phyloP scores from a whole-genome alignment of 108 stramenopile species.

The Seminavis robusta region DNA sequence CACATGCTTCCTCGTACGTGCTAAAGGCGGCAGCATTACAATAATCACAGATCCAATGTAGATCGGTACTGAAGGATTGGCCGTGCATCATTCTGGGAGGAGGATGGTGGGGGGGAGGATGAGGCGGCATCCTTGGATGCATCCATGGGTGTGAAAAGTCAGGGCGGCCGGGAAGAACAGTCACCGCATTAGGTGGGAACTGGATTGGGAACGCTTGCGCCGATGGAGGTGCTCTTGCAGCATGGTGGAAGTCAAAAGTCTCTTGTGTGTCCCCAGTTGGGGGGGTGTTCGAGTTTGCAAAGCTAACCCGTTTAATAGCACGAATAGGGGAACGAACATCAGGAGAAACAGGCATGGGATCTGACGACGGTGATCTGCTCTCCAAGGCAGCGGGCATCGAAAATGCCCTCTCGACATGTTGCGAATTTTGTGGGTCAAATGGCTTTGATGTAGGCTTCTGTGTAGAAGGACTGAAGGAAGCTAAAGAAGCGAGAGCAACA shows the following conservation, averaged over 20 bases:
- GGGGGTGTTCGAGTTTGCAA: too few relatives aligned
- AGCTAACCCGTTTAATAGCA: too few relatives aligned
- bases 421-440: background rate
- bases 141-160: background rate
- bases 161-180: background rate
- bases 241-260: too few relatives aligned
- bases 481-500: slow-evolving; percentile 30
- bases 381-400: background rate
- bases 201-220: background rate
- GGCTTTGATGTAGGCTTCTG: background rate
- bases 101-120: background rate
- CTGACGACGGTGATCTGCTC: background rate
- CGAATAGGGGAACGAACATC: slow-evolving; percentile 1
- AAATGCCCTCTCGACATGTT: background rate
- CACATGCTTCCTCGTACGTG: slow-evolving; percentile 53
- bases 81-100: background rate
- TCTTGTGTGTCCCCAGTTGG: too few relatives aligned
- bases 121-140: background rate
- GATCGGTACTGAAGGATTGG: slow-evolving; percentile 3
- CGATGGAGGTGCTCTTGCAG: background rate
- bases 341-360: background rate
- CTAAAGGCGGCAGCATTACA: slow-evolving; percentile 57
- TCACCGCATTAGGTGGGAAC: background rate
- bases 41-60: slow-evolving; percentile 70
- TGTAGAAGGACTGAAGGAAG: background rate